These are phyloP conservation scores for Aspergillus nanangensis DNA, from an alignment of 495 filamentous ascomycete genomes.

Conservation along the genomic window DNA sequence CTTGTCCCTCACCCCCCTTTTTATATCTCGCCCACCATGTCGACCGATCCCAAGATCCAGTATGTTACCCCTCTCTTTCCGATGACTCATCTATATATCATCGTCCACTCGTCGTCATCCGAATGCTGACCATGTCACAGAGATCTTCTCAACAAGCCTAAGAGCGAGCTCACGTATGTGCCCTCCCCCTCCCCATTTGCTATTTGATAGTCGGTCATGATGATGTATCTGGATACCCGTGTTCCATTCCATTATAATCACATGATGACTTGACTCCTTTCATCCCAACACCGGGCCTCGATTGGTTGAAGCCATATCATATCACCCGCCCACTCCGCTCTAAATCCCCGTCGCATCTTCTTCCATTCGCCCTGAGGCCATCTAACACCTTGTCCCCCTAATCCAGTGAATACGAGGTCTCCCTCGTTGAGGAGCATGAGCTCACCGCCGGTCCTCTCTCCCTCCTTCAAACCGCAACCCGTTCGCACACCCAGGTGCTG, in stretches of 20 bases:
- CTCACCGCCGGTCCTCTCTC: slow-evolving; percentile 82
- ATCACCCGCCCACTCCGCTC: neutral
- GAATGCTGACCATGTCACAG: slow-evolving; percentile 41
- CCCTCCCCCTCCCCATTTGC: slow-evolving; percentile 2
- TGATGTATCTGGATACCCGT: neutral
- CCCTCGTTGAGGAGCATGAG: slow-evolving; percentile 83
- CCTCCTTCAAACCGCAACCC: slow-evolving; percentile 87
- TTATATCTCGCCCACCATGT: slow-evolving; percentile 51
- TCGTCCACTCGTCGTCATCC: neutral
- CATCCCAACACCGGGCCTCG: neutral
- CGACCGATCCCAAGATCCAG: slow-evolving; percentile 71
- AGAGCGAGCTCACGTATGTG: slow-evolving; percentile 74
- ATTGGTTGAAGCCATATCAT: neutral
- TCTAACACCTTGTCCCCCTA: neutral
- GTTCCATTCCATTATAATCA: slow-evolving; percentile 1
- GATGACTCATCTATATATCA: slow-evolving; percentile 22
- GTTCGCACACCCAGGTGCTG: slow-evolving; percentile 81
- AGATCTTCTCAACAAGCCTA: slow-evolving; percentile 76
- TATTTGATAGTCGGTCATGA: neutral
- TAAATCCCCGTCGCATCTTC: neutral
- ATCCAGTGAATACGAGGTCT: slow-evolving; percentile 80
- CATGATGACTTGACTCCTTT: slow-evolving; percentile 11
- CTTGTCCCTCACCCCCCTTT: slow-evolving; percentile 9
- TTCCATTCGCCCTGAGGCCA: neutral
- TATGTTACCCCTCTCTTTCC: slow-evolving; percentile 37